These are phyloP conservation scores for Silene noctiflora DNA, from an alignment of 179 eudicot genomes.

Conservation along the genomic window DNA sequence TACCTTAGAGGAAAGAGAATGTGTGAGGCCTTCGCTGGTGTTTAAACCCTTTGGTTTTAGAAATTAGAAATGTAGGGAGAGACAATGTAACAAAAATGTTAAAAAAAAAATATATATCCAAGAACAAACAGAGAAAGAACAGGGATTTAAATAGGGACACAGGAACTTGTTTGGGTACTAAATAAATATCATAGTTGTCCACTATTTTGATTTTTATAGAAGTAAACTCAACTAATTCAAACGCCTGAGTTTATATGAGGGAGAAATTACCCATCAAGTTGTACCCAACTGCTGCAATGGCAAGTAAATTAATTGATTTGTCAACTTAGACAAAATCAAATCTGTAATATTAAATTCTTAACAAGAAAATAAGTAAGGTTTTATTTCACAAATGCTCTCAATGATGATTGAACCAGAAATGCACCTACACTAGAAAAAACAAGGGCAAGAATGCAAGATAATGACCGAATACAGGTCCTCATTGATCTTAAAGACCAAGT, in stretches of 20 bases:
- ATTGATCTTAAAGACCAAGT: not conserved
- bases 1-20: not conserved
- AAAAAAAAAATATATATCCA: not conserved
- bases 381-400: slow-evolving; percentile 6
- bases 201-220: too few relatives aligned
- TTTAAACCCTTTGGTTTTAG: not conserved
- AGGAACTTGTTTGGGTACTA: not conserved
- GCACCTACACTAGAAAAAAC: not conserved
- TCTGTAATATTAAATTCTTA: not conserved
- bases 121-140: not conserved
- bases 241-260: too few relatives aligned
- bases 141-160: not conserved
- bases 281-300: not conserved
- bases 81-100: not conserved
- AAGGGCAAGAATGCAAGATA: not conserved
- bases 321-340: not conserved
- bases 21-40: not conserved
- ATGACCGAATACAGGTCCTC: not conserved
- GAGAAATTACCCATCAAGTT: too few relatives aligned
- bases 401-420: not conserved
- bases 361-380: not conserved
- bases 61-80: not conserved
- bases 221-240: not conserved
- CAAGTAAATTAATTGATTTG: not conserved
- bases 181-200: too few relatives aligned